A percentile compares a stretch with the other conserved stretches of the same genome.
phyloP scores from a whole-genome alignment of 2,329 filamentous ascomycete genomes.

The Balansia obtecta region DNA sequence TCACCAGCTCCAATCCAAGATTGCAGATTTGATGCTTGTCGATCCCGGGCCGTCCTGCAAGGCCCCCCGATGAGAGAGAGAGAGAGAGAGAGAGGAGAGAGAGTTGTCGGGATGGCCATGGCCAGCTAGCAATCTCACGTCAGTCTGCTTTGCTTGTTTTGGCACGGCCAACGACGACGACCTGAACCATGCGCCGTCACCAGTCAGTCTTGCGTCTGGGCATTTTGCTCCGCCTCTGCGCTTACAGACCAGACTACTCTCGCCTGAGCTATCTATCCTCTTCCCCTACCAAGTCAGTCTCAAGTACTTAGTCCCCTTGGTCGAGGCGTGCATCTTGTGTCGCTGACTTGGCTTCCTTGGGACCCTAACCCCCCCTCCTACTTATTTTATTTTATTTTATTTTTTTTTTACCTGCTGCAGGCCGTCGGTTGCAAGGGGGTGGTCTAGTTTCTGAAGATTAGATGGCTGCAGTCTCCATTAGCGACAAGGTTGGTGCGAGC shows the following conservation, averaged over 20 bases:
- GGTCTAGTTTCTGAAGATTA: neutral
- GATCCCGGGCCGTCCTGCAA: neutral
- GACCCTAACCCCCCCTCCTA: no score
- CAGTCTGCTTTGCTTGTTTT: constrained; percentile 1
- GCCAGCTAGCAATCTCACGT: neutral
- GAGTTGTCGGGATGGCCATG: no score
- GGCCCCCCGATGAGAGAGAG: no score
- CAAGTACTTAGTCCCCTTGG: no score
- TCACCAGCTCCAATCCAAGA: no score
- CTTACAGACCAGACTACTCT: neutral
- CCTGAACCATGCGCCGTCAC: neutral
- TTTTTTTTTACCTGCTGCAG: neutral
- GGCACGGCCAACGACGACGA: neutral
- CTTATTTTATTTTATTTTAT: neutral
- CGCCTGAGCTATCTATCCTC: neutral
- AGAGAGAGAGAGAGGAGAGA: no score
- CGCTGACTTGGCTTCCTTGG: neutral
- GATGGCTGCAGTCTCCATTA: neutral
- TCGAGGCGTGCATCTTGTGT: no score
- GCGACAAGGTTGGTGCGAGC: neutral
- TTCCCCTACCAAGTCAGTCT: no score
- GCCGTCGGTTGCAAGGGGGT: neutral
- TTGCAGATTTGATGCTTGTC: neutral
- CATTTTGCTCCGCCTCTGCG: neutral
- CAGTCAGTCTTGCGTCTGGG: neutral